Conservation (phyloP, 148 eudicot species). For the Persicaria tinctoria region DNA sequence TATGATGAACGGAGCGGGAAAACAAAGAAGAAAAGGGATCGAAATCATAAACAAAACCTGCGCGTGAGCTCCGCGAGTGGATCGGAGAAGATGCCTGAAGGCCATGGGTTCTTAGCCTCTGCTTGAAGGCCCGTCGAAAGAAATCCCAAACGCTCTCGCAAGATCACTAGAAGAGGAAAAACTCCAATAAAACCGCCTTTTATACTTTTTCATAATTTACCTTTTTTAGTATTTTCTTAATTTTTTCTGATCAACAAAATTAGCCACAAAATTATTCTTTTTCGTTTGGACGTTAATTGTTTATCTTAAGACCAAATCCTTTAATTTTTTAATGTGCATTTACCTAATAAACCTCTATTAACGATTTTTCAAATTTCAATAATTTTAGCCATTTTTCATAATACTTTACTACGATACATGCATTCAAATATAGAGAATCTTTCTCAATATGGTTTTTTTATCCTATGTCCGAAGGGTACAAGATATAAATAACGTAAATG, state of each 20-base stretch:
- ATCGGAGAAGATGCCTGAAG: conserved; percentile 5
- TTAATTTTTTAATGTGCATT: too few relatives aligned
- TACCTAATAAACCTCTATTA: too few relatives aligned
- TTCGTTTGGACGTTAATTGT: too few relatives aligned
- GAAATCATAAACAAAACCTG: neutral
- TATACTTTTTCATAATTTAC: neutral
- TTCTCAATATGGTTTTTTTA: too few relatives aligned
- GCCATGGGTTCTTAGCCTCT: neutral
- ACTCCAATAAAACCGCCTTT: neutral
- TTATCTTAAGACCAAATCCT: too few relatives aligned
- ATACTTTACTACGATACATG: too few relatives aligned
- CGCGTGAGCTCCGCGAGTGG: neutral
- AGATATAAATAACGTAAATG: too few relatives aligned
- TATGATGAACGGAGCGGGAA: neutral
- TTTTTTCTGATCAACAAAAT: neutral
- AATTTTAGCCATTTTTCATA: too few relatives aligned
- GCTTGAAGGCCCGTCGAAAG: neutral
- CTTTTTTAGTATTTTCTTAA: neutral
- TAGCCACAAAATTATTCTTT: neutral
- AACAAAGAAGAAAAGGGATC: neutral
- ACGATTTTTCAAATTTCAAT: too few relatives aligned
- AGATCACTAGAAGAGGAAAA: neutral
- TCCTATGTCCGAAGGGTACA: too few relatives aligned
- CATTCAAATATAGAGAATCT: too few relatives aligned
- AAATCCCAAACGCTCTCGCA: neutral